Conservation (phyloP, 495 filamentous ascomycete species). For the Penicillium coffeae region DNA sequence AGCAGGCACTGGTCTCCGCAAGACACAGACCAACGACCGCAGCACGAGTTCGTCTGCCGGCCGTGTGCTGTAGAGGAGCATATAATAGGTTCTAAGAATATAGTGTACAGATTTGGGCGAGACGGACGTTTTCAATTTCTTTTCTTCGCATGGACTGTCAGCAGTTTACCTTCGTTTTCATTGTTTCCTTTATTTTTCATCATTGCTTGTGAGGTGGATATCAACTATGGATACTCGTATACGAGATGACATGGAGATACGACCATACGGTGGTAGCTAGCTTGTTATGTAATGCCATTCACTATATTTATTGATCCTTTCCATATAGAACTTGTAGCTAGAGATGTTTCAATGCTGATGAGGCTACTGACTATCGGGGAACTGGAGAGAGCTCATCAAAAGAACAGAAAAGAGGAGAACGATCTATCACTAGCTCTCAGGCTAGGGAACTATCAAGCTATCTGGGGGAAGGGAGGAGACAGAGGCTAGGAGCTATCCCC, state of each 20-base stretch:
- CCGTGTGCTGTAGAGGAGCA: constrained; percentile 52
- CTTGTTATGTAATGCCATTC: constrained; percentile 3
- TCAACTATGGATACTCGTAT: neutral
- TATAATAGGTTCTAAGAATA: constrained; percentile 1
- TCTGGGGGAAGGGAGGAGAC: no score
- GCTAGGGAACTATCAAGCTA: no score
- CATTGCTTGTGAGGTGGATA: neutral
- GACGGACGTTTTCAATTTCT: neutral
- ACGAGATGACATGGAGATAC: constrained; percentile 6
- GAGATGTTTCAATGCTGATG: no score
- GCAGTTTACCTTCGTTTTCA: neutral
- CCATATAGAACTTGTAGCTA: neutral
- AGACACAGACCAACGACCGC: constrained; percentile 81
- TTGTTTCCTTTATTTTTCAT: neutral
- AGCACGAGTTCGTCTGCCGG: constrained; percentile 68
- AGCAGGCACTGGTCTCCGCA: constrained; percentile 69
- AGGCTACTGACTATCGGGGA: no score
- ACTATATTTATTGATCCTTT: neutral
- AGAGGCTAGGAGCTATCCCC: no score
- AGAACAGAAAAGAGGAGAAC: no score
- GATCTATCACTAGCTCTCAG: no score
- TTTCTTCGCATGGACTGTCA: neutral
- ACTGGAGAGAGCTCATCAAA: no score
- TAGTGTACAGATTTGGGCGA: constrained; percentile 20
- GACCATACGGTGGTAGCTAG: constrained; percentile 1